Evolutionary conservation across 441 rosid species (phyloP), one percentile per base, ranked within the genome.

Genomic region (Pelargonium australe): DNA sequence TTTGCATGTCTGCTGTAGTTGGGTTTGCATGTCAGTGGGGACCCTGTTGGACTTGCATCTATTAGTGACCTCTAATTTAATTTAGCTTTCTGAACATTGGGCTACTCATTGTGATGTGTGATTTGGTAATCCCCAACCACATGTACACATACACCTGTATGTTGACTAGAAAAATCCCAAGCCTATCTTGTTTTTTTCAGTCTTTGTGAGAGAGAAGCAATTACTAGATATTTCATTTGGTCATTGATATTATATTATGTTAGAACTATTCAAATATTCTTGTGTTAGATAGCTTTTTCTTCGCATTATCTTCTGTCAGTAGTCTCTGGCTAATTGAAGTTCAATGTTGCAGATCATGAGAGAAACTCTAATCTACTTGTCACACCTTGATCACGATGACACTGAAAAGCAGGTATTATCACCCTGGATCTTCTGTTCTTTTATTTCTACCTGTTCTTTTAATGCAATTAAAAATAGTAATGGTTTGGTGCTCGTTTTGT

Each of bases 351-450:
- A 96, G 99, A 91, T 87, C 63, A 96, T 93, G 98, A 82, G 99
- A 77, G 99, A 93, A 85, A 96, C 99, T 12, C 76, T 96, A 41
- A 91, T 93, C 68, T 96, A 96, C 81, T 78, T 96, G 71, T 86
- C 99, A 64, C 97, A 96, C 80, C 96, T 96, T 71, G 99, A 96
- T 75, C 98, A 96, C 17, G 98, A 93, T 16, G 99, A 96, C 80
- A 96, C 99, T 34, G 99, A 96, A 85, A 93, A 91, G 76, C 97
- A 91, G 98, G 99, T 95, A 84, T 41, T 8, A 17, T 12, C 37
- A 9, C 28, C 43, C 17, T 40, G 13, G 19, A 19, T 45, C 20
- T 17, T 65, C 62, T 9, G n/a, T 51, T 51, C 16, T 65, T 65
- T 25, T 31, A 13, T 4, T 16, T 8, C 8, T 41, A 20, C 14